Evolutionary conservation across 192 early-diverging fungal species (phyloP), one percentile per base, ranked within the genome.

Genomic region (Coemansia guatemalensis): DNA sequence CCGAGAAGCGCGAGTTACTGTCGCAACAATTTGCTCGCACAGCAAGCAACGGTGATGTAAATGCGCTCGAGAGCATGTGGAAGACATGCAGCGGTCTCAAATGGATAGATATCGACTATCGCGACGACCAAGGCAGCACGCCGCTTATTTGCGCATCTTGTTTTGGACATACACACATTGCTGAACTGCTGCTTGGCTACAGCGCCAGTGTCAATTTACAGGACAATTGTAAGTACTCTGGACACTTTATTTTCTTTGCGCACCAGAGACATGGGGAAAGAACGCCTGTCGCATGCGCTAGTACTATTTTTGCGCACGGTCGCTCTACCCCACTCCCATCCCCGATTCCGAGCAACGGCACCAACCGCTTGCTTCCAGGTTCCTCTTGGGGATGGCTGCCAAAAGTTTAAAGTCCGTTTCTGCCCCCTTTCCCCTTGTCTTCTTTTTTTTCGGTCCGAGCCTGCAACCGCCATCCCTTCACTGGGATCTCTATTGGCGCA

Each of bases 131-230:
- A 63, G 95, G 94, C 23, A 89, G 85, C 30, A 93, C 90, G 5
- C 89, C 92, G 11, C 83, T 98, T 48, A 92, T 93, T 52, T 95
- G 93, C 65, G 90, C 94, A 2, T 85, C 90, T 30, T 93, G 92
- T 60, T 95, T 96, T 85, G 93, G 92, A 35, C 86, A 94, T 58
- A 69, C 81, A 5, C 83, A 88, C 48, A 84, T 95, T 68, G 90
- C 83, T 8, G 73, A 76, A 56, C 68, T 88, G 47, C 75, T 98
- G 20, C 64, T 98, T 9, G 75, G 83, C 58, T 82, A 85, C 47
- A 92, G 91, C 41, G 93, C 90, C 14, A 75, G 81, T 55, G 85
- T 94, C 22, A 84, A 98, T 74, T 74, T 75, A 35, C 82, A 87
- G 60, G 95, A 98, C 83, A 88, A 85, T 83, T 93, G 87, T 80